A percentile compares a stretch with the other conserved stretches of the same genome.
phyloP scores from a whole-genome alignment of 345 rosid genomes.

The Brassica juncea region DNA sequence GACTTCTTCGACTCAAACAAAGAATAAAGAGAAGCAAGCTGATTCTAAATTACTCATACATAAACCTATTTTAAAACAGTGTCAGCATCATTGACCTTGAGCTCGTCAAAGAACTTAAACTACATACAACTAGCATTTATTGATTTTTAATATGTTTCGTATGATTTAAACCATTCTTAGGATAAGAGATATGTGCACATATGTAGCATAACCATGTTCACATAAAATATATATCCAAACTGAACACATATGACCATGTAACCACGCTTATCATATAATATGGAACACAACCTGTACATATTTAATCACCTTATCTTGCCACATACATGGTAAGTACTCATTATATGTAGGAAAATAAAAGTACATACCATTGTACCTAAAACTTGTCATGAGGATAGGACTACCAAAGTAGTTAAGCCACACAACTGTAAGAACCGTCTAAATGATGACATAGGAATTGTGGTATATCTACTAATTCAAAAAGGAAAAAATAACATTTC shows the following conservation, averaged over 20 bases:
- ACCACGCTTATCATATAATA: background rate
- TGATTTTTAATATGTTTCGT: background rate
- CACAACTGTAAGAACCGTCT: too few relatives aligned
- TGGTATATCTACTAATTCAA: too few relatives aligned
- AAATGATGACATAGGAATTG: too few relatives aligned
- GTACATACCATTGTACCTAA: background rate
- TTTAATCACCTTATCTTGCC: background rate
- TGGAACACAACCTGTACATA: background rate
- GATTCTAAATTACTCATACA: background rate
- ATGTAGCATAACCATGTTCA: background rate
- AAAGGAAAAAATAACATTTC: too few relatives aligned
- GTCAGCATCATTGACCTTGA: background rate
- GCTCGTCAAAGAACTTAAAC: constrained; percentile 10
- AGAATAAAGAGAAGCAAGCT: constrained; percentile 10
- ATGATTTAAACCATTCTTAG: background rate
- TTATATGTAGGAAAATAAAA: background rate
- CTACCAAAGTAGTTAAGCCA: too few relatives aligned
- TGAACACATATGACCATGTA: background rate
- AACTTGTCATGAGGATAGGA: too few relatives aligned
- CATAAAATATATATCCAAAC: background rate
- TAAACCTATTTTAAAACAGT: background rate
- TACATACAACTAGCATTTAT: constrained; percentile 25
- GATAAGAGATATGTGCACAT: constrained; percentile 16
- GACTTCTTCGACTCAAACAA: constrained; percentile 11
- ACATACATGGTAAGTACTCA: background rate